phyloP scores from a whole-genome alignment of 306 rosid genomes.

The Gastrolobium bilobum region DNA sequence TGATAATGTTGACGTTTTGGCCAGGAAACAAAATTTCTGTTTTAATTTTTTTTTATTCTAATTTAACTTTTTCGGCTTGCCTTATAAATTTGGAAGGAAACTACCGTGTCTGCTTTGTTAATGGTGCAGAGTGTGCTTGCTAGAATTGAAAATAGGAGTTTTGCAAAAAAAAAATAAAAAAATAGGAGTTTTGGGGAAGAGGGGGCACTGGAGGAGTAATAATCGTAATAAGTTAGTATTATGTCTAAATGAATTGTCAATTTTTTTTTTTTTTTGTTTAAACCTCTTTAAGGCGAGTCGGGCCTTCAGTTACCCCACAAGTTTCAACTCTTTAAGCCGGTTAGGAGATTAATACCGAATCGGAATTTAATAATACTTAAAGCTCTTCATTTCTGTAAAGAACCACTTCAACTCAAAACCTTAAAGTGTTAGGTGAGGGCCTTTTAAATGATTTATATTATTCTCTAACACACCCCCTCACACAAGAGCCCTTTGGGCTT shows the following conservation, averaged over 20 bases:
- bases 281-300: too few species aligned
- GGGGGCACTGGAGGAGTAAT: background rate
- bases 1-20: background rate
- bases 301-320: too few species aligned
- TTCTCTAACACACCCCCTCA: too few species aligned
- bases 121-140: background rate
- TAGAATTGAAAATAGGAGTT: background rate
- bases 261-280: too few species aligned
- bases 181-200: background rate
- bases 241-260: background rate
- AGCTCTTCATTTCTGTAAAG: too few species aligned
- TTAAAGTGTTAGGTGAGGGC: too few species aligned
- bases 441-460: too few species aligned
- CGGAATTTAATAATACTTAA: too few species aligned
- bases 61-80: background rate
- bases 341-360: too few species aligned
- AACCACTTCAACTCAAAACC: too few species aligned
- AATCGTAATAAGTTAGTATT: background rate
- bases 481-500: too few species aligned
- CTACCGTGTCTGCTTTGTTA: background rate
- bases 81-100: constrained; percentile 12
- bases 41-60: background rate
- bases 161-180: background rate
- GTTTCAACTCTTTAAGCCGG: too few species aligned
- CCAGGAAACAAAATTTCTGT: background rate